These are phyloP conservation scores for Wilcoxina mikolae DNA, from an alignment of 495 filamentous ascomycete genomes.

Conservation along the genomic window DNA sequence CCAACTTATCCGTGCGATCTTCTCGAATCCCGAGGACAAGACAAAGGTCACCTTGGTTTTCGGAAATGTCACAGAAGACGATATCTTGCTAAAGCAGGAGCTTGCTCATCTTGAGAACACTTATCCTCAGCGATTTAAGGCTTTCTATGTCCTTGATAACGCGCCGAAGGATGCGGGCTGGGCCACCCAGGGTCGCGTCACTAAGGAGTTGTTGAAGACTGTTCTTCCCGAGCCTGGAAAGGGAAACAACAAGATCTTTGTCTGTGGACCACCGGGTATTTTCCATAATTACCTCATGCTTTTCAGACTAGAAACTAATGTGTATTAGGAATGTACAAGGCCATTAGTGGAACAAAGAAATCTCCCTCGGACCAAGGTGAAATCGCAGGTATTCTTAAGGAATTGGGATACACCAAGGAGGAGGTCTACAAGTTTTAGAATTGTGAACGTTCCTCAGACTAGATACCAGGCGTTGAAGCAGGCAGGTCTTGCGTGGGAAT, in stretches of 20 bases:
- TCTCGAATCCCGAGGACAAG: slow-evolving; percentile 89
- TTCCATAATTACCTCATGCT: neutral
- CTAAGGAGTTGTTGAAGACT: slow-evolving; percentile 80
- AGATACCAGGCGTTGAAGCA: neutral
- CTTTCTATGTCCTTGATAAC: slow-evolving; percentile 78
- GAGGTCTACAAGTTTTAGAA: slow-evolving; percentile 96
- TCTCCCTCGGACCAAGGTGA: slow-evolving; percentile 87
- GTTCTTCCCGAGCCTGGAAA: slow-evolving; percentile 78
- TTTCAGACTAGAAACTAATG: neutral
- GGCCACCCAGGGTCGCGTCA: slow-evolving; percentile 64
- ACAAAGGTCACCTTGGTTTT: slow-evolving; percentile 92
- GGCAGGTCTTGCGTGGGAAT: neutral
- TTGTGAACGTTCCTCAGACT: neutral
- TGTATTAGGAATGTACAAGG: slow-evolving; percentile 72
- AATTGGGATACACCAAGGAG: slow-evolving; percentile 78
- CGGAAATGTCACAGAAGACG: slow-evolving; percentile 70
- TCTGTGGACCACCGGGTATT: slow-evolving; percentile 23
- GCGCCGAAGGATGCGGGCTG: slow-evolving; percentile 54
- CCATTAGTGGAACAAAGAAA: slow-evolving; percentile 59
- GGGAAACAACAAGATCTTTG: slow-evolving; percentile 84
- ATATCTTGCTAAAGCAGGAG: slow-evolving; percentile 78
- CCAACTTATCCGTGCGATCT: slow-evolving; percentile 73
- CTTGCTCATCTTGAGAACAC: slow-evolving; percentile 71
- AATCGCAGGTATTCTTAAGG: slow-evolving; percentile 65
- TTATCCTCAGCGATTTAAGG: slow-evolving; percentile 78